Evolutionary conservation across 176 grass and related monocot species (phyloP), one percentile per base, ranked within the genome.

Genomic region (Eragrostis nindensis): DNA sequence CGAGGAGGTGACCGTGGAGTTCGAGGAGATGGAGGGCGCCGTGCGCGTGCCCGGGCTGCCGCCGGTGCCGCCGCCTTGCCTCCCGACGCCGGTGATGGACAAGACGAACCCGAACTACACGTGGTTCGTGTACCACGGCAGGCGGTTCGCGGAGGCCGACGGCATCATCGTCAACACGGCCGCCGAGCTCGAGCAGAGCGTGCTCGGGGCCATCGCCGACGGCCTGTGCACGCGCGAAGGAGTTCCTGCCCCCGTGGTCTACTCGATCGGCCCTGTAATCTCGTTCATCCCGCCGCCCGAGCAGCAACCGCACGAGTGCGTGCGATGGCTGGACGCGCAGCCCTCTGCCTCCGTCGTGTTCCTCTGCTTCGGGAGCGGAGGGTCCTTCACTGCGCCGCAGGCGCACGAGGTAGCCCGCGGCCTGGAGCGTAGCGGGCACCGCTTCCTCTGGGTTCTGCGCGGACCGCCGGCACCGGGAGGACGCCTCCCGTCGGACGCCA

Each of bases 161-260:
- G 84, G 80, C 46, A 63, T 87, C 69, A 87, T 91, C 55, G 26
- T 91, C 30, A 91, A 91, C 85, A 82, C 89, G 36, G 66, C 49
- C 1, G 50, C 69, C 22, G 84, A 78, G 53, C 75, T 91, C 14
- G 89, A 91, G 48, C 68, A 30, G 29, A 60, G 66, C 26, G 73
- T 75, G 1, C 55, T 91, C 1, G n/a, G 30, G 1, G 63, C 77
- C 47, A 68, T 68, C 63, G 47, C 77, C 32, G 59, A 68, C 44
- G 68, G 84, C 32, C 50, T 38, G 66, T 52, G 72, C 41, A 44
- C 80, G 48, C 74, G 0, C 8, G 30, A 49, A 1, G 57, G 59
- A 2, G 59, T 1, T 22, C 60, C 54, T 19, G 75, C 74, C 17
- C 78, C 73, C 47, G 19, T 16, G 52, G 7, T 90, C 7, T 86